Evolutionary conservation across 805 yeast species (phyloP), one percentile per base, ranked within the genome.

Genomic region (Candida broadrunensis): DNA sequence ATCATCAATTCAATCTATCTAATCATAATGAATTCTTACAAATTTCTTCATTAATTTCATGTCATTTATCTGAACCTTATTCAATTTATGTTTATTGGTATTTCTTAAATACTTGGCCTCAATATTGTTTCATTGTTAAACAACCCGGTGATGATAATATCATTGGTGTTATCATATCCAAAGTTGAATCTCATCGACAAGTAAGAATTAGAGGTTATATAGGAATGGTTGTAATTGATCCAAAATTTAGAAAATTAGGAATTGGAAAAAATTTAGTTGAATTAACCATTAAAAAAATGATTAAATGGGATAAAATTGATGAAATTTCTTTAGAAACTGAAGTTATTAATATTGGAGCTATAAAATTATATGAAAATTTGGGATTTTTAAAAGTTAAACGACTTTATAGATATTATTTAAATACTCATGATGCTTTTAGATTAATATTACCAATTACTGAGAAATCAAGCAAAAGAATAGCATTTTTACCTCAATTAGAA

Each of bases 281-380:
- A 35, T 52, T 69, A 41, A 78, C 85, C 4, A 73, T 91, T 4
- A 75, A 76, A 13, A 73, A 73, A 29, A 85, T 93, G 90, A 72
- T 73, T 5, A 52, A 61, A n/a, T 56, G 65, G 37, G 73, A 74
- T 43, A 65, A 77, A 2, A 88, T 90, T 33, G 98, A 93, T 62
- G 99, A 93, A 60, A 79, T 90, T n/a, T 83, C 84, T 69, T 70
- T 93, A 44, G 99, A 93, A 57, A 88, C 99, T 0, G 98, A 93
- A 57, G 93, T 85, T 5, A 80, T 77, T 17, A 93, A 93, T 55
- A 56, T 45, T 8, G 82, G 85, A 0, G 96, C 96, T 1, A 63
- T 87, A 43, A 60, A 64, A 17, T 61, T 88, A 14, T 88, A 88
- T 52, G 88, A 85, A 54, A 77, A 79, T 45, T 70, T 86, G 68